These are phyloP conservation scores for Inosperma sp. DNA, from an alignment of 768 basidiomycete genomes.

Conservation along the genomic window DNA sequence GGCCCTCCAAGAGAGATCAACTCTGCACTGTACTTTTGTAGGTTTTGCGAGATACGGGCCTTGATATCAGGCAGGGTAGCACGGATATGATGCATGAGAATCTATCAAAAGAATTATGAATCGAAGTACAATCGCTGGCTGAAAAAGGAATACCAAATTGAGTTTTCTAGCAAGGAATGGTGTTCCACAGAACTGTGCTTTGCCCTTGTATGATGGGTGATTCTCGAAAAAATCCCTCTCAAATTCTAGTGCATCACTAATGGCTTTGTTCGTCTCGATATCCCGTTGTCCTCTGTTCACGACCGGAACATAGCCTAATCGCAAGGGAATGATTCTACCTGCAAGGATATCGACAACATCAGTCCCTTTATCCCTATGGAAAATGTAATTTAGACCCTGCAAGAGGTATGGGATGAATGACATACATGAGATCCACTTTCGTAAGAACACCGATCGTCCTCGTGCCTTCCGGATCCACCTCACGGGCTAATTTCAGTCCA, in stretches of 20 bases:
- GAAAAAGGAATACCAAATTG: constrained; percentile 64
- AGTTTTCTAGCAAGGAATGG: constrained; percentile 94
- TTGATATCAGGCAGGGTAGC: constrained; percentile 99
- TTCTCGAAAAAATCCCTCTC: constrained; percentile 94
- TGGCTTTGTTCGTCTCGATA: constrained; percentile 86
- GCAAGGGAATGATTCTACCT: constrained; percentile 91
- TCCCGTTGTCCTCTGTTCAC: constrained; percentile 98
- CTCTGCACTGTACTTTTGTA: constrained; percentile 85
- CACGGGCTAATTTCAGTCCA: constrained; percentile 91
- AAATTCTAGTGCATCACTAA: constrained; percentile 77
- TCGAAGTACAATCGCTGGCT: constrained; percentile 1
- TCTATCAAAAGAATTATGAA: constrained; percentile 41
- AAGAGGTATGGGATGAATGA: constrained; percentile 15
- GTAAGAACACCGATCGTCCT: constrained; percentile 98
- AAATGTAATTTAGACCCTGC: constrained; percentile 6
- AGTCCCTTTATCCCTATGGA: constrained; percentile 84
- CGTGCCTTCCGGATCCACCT: constrained; percentile 95
- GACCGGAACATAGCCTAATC: constrained; percentile 96
- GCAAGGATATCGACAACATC: constrained; percentile 99
- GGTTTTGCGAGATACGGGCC: constrained; percentile 84
- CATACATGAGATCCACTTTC: constrained; percentile 96
- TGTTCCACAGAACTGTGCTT: constrained; percentile 95
- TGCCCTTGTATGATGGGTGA: constrained; percentile 88
- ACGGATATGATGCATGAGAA: constrained; percentile 99
- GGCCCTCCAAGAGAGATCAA: constrained; percentile 81